These are phyloP conservation scores for Eugenia klotzschiana DNA, from an alignment of 441 rosid genomes.

Conservation along the genomic window DNA sequence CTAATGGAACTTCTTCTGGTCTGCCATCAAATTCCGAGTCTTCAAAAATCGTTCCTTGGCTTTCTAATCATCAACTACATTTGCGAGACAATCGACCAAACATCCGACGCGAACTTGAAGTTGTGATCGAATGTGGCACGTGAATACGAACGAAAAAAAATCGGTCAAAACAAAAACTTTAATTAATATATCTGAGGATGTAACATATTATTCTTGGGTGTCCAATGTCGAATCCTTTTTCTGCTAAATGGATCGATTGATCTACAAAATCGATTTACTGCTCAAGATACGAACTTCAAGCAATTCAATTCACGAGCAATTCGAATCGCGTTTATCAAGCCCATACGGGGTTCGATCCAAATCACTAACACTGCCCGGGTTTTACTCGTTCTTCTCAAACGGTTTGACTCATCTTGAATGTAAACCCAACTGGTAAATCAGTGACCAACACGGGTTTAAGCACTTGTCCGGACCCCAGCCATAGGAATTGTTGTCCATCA, in stretches of 20 bases:
- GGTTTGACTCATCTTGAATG: rapidly evolving
- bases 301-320: neutral
- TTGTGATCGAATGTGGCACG: rapidly evolving
- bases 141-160: neutral
- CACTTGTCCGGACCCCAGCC: neutral
- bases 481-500: neutral
- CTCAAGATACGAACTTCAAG: neutral
- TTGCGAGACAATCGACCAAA: rapidly evolving
- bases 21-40: neutral
- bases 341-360: rapidly evolving
- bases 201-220: rapidly evolving
- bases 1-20: neutral
- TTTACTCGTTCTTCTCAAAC: neutral
- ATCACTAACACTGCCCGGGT: rapidly evolving
- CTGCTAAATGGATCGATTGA: neutral
- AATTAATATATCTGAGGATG: neutral
- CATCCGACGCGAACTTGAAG: neutral
- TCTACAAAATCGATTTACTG: neutral
- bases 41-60: neutral
- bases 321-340: rapidly evolving
- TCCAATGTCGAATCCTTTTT: neutral
- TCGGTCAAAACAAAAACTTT: no score
- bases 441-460: neutral
- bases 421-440: neutral
- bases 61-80: neutral